Base-by-base conservation (phyloP, 371 early-diverging fungal species). In the Paramicrosporidium saccamoebae region DNA sequence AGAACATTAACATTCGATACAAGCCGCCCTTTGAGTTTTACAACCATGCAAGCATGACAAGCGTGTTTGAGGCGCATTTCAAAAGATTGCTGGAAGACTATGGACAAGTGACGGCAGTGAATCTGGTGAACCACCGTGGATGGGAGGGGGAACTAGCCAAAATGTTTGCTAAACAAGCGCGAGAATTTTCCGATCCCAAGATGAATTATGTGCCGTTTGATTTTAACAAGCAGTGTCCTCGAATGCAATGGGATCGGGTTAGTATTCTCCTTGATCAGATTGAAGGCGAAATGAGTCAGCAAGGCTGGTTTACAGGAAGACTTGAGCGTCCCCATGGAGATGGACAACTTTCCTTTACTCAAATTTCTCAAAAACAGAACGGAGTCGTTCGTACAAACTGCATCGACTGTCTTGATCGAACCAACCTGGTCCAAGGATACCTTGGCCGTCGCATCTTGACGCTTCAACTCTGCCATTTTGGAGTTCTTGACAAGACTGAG, bases 371-470 rank as follows among this genome's bases (percentile, higher is more conserved):
- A 17, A 36, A 28, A 16, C 94, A 97, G 31, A 42, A 43, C 1
- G 69, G 73, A 1, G 67, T 92, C 6, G 48, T 86, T 5, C 65
- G 99, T 26, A 73, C 90, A 5, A 98, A 98, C 42, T 98, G 99
- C 41, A 90, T 98, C 64, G 99, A 98, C 48, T 98, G 94, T 33
- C 48, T 98, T 22, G 99, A 98, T 45, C 60, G 98, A 34, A 98
- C 98, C 14, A 98, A 98, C 33, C 84, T 96, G 3, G 79, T 90
- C 1, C 97, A 98, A 38, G 67, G 65, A 12, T 66, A 68, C 7
- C 36, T 90, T 17, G 79, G 78, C 8, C 58, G 69, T 7, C 44
- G 43, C 28, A 43, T 62, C 1, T 33, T 78, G 20, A 50, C 46
- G 11, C 42, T 44, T 16, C 69, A 74, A 33, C 36, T 74, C 10